Evolutionary conservation across 148 eudicot species (phyloP), one percentile per base, ranked within the genome.

Genomic region (Diospyros lotus): DNA sequence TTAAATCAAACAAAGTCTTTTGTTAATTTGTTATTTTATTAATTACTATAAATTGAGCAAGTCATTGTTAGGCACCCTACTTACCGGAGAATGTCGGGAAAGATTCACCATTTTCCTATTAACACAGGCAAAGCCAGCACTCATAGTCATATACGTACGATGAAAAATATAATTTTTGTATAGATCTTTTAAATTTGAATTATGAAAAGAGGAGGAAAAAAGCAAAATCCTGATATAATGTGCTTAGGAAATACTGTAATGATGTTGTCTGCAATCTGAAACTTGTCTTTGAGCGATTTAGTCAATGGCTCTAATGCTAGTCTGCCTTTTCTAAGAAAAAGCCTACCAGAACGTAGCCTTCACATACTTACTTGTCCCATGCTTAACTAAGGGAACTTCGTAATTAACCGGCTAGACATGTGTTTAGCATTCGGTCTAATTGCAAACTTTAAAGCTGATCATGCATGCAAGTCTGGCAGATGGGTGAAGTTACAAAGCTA

Each of bases 281-380:
- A 50, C 6, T 67, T 38, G 72, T 14, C 61, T 68, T 10, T 51
- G 58, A 2, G 44, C 7, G 3, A 51, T 38, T 68, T 68, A 58
- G 44, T 73, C 67, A 46, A 73, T n/a, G 55, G 46, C 12, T 48
- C 67, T 61, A 48, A 45, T 46, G 45, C 66, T 72, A 72, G 54
- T 62, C 39, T 43, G 54, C 59, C 65, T 59, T 50, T 41, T 44
- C 43, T 18, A 73, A 44, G 72, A 12, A 68, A 28, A 68, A 18
- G 28, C 50, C 44, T 41, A 53, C 50, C 11, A 52, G 41, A 18
- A 4, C 13, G 58, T 58, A 15, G 58, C 72, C 54, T 53, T 2
- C 48, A 69, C 40, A 9, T 55, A 5, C 12, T 14, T 55, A 14
- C 12, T 6, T 55, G 2, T 2, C 3, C 1, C 28, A 28, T 28